These are phyloP conservation scores for Plasmodium ovale DNA, from an alignment of 169 alveolate genomes.

Conservation along the genomic window DNA sequence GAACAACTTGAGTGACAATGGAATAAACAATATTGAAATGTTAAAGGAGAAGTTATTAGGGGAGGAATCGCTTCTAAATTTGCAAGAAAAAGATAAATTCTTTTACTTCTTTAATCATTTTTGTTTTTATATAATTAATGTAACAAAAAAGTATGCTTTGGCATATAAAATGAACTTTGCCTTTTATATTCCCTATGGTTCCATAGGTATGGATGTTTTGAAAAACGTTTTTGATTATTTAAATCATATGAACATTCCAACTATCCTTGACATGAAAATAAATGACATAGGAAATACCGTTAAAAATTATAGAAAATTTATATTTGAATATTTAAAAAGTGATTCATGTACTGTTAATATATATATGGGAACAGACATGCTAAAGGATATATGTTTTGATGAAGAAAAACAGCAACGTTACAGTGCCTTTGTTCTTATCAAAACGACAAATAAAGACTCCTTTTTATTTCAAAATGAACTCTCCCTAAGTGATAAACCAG, in stretches of 20 bases:
- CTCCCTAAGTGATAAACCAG: conserved; percentile 53
- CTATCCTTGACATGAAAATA: conserved; percentile 82
- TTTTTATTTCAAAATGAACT: conserved; percentile 79
- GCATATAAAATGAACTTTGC: conserved; percentile 86
- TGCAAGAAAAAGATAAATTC: conserved; percentile 37
- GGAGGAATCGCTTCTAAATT: neutral
- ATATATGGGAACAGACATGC: conserved; percentile 82
- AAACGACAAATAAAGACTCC: conserved; percentile 81
- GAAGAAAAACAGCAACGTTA: conserved; percentile 57
- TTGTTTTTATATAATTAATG: conserved; percentile 80
- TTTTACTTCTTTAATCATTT: conserved; percentile 77
- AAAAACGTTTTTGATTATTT: conserved; percentile 81
- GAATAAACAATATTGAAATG: conserved; percentile 68
- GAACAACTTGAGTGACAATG: conserved; percentile 15
- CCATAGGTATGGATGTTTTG: conserved; percentile 85
- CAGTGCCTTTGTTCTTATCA: conserved; percentile 81
- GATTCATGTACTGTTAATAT: conserved; percentile 86
- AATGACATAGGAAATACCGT: conserved; percentile 87
- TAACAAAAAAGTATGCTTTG: conserved; percentile 78
- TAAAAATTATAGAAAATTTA: conserved; percentile 84
- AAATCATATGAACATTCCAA: conserved; percentile 77
- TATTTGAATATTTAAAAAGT: conserved; percentile 81
- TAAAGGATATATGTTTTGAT: conserved; percentile 76
- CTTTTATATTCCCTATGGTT: conserved; percentile 82
- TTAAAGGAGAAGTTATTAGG: conserved; percentile 11